A percentile compares a stretch with the other conserved stretches of the same genome.
Conservation (phyloP, 2,329 filamentous ascomycete species). For the Xylaria hypoxylon region DNA sequence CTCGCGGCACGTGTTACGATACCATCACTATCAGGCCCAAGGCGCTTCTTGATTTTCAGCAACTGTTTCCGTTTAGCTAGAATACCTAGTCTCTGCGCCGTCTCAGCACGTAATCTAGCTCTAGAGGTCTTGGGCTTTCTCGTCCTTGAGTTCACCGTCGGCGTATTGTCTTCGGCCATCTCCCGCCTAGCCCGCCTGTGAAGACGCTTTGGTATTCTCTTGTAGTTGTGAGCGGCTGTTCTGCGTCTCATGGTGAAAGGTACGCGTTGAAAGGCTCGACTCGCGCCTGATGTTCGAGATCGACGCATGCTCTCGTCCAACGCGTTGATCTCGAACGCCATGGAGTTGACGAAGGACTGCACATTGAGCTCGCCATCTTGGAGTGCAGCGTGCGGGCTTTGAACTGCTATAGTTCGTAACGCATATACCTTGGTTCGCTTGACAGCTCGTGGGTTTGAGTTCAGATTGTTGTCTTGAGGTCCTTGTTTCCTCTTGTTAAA, state of each 20-base stretch:
- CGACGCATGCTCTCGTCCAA: conserved; percentile 84
- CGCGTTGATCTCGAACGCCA: conserved; percentile 89
- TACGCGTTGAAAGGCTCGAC: conserved; percentile 89
- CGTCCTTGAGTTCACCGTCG: conserved; percentile 75
- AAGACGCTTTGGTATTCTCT: conserved; percentile 84
- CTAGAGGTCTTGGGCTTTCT: conserved; percentile 70
- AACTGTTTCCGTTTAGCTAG: conserved; percentile 67
- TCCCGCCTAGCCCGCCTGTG: conserved; percentile 74
- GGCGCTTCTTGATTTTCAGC: conserved; percentile 51
- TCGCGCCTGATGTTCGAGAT: conserved; percentile 71
- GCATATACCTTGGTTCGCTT: conserved; percentile 62
- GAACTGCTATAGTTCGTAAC: conserved; percentile 63
- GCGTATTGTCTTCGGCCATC: conserved; percentile 92
- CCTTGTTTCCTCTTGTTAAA: conserved; percentile 49
- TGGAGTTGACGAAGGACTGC: conserved; percentile 83
- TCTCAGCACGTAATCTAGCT: conserved; percentile 76
- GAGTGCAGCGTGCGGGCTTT: conserved; percentile 63
- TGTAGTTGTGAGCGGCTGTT: conserved; percentile 95
- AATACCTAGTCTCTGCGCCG: conserved; percentile 75
- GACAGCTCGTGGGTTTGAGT: conserved; percentile 46
- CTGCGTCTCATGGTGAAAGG: conserved; percentile 85
- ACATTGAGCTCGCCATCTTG: conserved; percentile 86
- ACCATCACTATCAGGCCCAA: conserved; percentile 49
- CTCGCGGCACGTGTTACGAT: conserved; percentile 59
- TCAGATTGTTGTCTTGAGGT: conserved; percentile 43